A percentile compares a stretch with the other conserved stretches of the same genome.
These are phyloP conservation scores for Boletus patriciae DNA, from an alignment of 768 basidiomycete species.

Conservation along the genomic window DNA sequence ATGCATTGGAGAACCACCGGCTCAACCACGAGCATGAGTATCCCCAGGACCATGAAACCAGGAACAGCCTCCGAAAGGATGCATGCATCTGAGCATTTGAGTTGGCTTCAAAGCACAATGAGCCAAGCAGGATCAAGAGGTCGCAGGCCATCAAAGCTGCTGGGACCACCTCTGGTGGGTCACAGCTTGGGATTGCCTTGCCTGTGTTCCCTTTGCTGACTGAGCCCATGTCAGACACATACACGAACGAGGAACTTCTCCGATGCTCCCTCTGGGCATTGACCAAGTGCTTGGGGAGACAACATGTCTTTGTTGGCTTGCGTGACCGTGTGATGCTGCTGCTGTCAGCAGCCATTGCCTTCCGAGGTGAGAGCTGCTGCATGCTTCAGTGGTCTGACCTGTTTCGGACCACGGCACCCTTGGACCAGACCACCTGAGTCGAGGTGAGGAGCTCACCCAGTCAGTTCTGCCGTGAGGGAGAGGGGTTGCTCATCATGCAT, in stretches of 20 bases:
- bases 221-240: not conserved
- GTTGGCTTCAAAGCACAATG: not conserved
- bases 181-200: not conserved
- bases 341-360: not conserved
- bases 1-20: conserved; percentile 28
- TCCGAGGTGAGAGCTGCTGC: not conserved
- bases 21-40: conserved; percentile 10
- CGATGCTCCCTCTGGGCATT: conserved; percentile 4
- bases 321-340: not conserved
- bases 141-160: not conserved
- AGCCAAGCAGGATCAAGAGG: not conserved
- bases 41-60: not conserved
- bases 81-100: not conserved
- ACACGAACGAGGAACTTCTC: not conserved
- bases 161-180: not conserved
- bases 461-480: too few species aligned
- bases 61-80: not conserved
- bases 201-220: not conserved
- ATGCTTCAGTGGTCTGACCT: conserved; percentile 8
- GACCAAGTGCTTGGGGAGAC: not conserved
- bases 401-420: not conserved
- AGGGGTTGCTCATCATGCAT: too few species aligned
- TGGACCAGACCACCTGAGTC: not conserved
- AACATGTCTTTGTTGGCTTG: not conserved
- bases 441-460: not conserved